Conservation (phyloP, 1,284 basidiomycete species). For the Naganishia sp. region DNA sequence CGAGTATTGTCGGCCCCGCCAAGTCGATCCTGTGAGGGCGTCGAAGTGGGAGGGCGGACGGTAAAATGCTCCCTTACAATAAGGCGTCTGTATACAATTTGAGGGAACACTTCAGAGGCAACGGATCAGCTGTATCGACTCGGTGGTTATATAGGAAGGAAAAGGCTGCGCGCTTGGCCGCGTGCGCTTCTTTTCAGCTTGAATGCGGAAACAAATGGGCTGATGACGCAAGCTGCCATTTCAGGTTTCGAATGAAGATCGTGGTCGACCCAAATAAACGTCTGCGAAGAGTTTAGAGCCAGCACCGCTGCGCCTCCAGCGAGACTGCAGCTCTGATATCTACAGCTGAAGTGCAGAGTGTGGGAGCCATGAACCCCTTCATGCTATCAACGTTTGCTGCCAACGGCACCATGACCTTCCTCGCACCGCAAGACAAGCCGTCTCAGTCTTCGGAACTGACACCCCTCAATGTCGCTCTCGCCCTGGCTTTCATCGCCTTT, state of each 20-base stretch:
- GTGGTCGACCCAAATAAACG: not conserved
- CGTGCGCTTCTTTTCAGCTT: not conserved
- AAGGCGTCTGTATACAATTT: slow-evolving; percentile 31
- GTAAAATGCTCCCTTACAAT: slow-evolving; percentile 30
- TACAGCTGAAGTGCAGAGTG: not conserved
- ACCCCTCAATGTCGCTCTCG: slow-evolving; percentile 72
- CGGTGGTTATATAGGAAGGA: slow-evolving; percentile 3
- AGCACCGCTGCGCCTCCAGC: not conserved
- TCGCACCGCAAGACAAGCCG: slow-evolving; percentile 14
- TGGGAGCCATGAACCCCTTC: slow-evolving; percentile 7
- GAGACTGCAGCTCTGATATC: not conserved
- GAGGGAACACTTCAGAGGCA: not conserved
- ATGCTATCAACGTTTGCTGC: not conserved
- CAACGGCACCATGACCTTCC: slow-evolving; percentile 11
- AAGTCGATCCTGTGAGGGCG: not conserved
- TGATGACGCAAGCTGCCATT: slow-evolving; percentile 26
- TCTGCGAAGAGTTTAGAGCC: too few relatives aligned
- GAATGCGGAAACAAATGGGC: not conserved
- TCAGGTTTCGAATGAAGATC: not conserved
- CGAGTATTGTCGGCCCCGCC: not conserved
- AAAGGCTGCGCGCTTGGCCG: slow-evolving; percentile 6
- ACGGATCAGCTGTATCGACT: not conserved
- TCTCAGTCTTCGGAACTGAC: slow-evolving; percentile 52
- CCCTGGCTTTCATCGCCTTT: slow-evolving; percentile 66
- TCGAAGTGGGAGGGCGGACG: not conserved